A percentile compares a stretch with the other conserved stretches of the same genome.
phyloP scores from a whole-genome alignment of 768 basidiomycete genomes.

The Hygrocybe punicea region DNA sequence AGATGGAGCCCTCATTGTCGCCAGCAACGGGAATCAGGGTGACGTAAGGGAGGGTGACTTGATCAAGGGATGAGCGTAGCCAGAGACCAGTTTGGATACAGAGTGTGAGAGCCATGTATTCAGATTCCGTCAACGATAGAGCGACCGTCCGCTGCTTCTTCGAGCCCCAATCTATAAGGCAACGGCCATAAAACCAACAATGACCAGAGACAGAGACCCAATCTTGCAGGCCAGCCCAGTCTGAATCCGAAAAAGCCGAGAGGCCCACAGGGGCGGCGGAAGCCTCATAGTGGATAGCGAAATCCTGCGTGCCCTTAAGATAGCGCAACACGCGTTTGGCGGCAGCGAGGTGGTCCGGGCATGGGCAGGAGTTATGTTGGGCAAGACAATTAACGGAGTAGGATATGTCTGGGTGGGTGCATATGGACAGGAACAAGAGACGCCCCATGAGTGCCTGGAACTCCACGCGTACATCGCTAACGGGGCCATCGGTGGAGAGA shows the following conservation, averaged over 20 bases:
- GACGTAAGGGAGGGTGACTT: conserved; percentile 23
- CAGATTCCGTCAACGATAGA: background rate
- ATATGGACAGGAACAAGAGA: conserved; percentile 28
- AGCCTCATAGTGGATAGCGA: conserved; percentile 13
- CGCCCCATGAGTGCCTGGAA: conserved; percentile 24
- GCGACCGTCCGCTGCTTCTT: background rate
- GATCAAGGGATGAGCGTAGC: conserved; percentile 29
- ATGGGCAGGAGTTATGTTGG: conserved; percentile 29
- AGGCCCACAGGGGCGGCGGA: conserved; percentile 2
- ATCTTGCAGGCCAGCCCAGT: conserved; percentile 30
- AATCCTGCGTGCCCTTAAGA: conserved; percentile 17
- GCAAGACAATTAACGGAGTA: conserved; percentile 30
- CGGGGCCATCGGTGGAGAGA: conserved; percentile 4
- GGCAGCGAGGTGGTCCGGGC: conserved; percentile 25
- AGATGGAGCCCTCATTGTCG: conserved; percentile 22
- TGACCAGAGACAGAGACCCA: conserved; percentile 36
- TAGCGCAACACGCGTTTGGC: conserved; percentile 32
- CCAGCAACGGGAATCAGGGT: conserved; percentile 38
- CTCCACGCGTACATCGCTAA: conserved; percentile 8
- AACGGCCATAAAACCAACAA: conserved; percentile 29
- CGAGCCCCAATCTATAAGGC: conserved; percentile 33
- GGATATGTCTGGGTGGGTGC: conserved; percentile 36
- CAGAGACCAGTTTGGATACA: background rate
- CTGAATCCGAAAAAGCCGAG: conserved; percentile 27
- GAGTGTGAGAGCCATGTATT: conserved; percentile 1